Percentiles rank a stretch among this genome's conserved stretches.
These are phyloP conservation scores for Dictyostelium capitatum DNA, from an alignment of 78 protist genomes.

Conservation along the genomic window DNA sequence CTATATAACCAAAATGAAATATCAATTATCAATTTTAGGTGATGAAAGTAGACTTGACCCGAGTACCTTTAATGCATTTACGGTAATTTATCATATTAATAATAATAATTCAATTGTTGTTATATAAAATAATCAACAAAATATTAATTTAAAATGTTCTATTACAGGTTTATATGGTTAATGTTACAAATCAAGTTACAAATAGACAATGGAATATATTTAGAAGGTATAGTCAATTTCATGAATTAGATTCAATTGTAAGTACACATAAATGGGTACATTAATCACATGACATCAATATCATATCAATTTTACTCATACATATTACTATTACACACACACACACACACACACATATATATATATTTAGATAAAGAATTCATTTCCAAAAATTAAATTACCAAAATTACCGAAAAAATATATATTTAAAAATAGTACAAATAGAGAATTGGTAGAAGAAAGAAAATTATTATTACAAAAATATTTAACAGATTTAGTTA, in stretches of 20 bases:
- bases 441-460: slow-evolving; percentile 63
- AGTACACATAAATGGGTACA: too few relatives aligned
- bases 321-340: too few relatives aligned
- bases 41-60: slow-evolving; percentile 76
- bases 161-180: slow-evolving; percentile 67
- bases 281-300: neutral
- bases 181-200: slow-evolving; percentile 28
- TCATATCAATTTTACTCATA: too few relatives aligned
- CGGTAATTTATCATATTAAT: neutral
- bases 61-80: slow-evolving; percentile 42
- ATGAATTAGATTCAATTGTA: slow-evolving; percentile 56
- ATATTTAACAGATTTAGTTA: slow-evolving; percentile 53
- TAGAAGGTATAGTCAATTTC: slow-evolving; percentile 76
- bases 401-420: slow-evolving; percentile 78
- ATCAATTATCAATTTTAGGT: slow-evolving; percentile 56
- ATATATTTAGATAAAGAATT: neutral
- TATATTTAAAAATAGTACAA: slow-evolving; percentile 72
- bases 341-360: too few relatives aligned
- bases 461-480: slow-evolving; percentile 68
- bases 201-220: slow-evolving; percentile 75
- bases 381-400: slow-evolving; percentile 64
- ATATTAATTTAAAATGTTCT: neutral
- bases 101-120: too few relatives aligned
- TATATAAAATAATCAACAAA: neutral
- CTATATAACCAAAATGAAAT: slow-evolving; percentile 44